Percentiles rank a stretch among this genome's conserved stretches.
Conservation (phyloP, 1,284 basidiomycete species). For the Cryptococcus sp. region DNA sequence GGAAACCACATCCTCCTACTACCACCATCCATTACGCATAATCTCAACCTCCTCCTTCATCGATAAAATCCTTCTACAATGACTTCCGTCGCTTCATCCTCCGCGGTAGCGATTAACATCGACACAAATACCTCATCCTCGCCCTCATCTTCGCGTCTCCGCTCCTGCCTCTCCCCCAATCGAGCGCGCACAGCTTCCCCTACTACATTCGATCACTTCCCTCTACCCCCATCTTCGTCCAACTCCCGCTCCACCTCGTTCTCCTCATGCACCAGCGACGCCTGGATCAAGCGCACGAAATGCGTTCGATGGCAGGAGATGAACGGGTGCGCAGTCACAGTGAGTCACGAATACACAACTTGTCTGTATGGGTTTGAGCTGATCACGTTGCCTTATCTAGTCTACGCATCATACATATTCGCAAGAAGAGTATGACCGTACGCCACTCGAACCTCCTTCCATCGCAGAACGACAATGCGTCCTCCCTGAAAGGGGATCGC, state of each 20-base stretch:
- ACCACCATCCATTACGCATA: background rate
- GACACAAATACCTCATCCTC: constrained; percentile 4
- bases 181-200: constrained; percentile 22
- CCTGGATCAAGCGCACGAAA: constrained; percentile 34
- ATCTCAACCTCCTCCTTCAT: no score
- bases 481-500: constrained; percentile 49
- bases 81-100: no score
- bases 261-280: constrained; percentile 16
- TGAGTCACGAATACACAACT: constrained; percentile 22
- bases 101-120: no score
- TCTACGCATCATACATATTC: constrained; percentile 51
- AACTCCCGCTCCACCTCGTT: constrained; percentile 26
- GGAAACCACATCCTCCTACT: background rate
- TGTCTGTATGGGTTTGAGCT: background rate
- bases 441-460: constrained; percentile 53
- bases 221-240: constrained; percentile 7
- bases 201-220: constrained; percentile 2
- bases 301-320: constrained; percentile 43
- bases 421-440: constrained; percentile 52
- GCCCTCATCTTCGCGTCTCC: constrained; percentile 33
- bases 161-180: constrained; percentile 47
- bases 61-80: no score
- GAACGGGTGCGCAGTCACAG: constrained; percentile 44
- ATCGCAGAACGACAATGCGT: constrained; percentile 50
- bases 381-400: constrained; percentile 19